Evolutionary conservation across 139 green algal genomes (phyloP).

Genomic region (Nannochloris sp.): DNA sequence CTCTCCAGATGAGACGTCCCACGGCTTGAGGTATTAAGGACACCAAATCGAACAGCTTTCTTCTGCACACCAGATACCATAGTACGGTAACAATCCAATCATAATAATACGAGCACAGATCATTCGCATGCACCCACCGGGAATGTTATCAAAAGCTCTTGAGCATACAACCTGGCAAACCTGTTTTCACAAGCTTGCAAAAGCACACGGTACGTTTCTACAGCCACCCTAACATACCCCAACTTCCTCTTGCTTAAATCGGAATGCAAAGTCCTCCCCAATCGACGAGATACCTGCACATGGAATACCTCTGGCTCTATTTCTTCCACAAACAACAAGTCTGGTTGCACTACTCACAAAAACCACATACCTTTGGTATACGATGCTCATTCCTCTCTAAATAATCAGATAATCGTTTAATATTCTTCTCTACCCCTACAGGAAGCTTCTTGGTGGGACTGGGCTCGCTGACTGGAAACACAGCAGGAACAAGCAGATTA

Average conservation of each 20-base stretch:
- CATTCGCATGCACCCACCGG: background rate
- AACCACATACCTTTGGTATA: constrained; percentile 29
- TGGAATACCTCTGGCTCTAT: too few relatives aligned
- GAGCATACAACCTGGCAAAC: constrained; percentile 26
- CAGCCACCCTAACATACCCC: constrained; percentile 39
- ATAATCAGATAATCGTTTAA: constrained; percentile 47
- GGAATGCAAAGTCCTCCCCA: constrained; percentile 30
- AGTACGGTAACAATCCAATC: too few relatives aligned
- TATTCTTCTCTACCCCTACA: constrained; percentile 28
- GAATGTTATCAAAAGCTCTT: constrained; percentile 27
- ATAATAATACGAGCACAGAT: too few relatives aligned
- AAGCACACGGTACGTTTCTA: constrained; percentile 30
- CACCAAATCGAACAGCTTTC: too few relatives aligned
- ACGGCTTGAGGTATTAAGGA: too few relatives aligned
- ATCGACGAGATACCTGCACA: constrained; percentile 37
- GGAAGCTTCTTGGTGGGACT: constrained; percentile 15
- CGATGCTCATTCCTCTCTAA: constrained; percentile 41
- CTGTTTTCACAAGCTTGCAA: constrained; percentile 7
- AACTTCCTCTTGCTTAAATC: constrained; percentile 21
- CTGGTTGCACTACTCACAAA: too few relatives aligned
- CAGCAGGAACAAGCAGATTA: constrained; percentile 49
- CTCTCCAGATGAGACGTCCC: constrained; percentile 2
- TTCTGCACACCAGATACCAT: too few relatives aligned
- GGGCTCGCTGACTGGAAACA: constrained; percentile 39
- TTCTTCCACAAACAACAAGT: background rate